Base-by-base conservation (phyloP, 768 basidiomycete species). In the Russula vinacea region DNA sequence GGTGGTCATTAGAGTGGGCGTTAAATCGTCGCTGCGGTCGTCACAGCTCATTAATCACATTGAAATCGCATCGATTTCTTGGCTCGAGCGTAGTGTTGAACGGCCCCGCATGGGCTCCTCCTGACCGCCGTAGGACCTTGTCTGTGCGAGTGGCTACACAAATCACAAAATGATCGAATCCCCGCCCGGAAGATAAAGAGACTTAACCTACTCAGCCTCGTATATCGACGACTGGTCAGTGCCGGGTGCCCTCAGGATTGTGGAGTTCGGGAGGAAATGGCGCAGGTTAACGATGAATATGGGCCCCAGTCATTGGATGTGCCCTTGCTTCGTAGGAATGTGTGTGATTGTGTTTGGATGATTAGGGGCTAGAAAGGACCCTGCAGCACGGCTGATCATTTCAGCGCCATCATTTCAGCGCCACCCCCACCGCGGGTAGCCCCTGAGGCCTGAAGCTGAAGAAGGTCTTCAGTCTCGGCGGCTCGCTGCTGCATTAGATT, bases 381-480 rank as follows among this genome's bases (percentile, higher is more conserved):
- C 32, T 32, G 40, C 29, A 29, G 60, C 62, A 35, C 52, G 64
- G 52, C 70, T n/a, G n/a, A n/a, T 56, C 76, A 87, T 92, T 82
- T 96, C 96, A 78, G n/a, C n/a, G n/a, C n/a, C n/a, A 98, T 91
- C 71, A 87, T 77, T 67, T 92, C 87, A 39, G 87, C 92, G n/a
- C 95, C 94, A 77, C 96, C 94, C 67, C 81, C 78, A 67, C 81
- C 82, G 67, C 80, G 76, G 68, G 78, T 73, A 67, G 76, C 72
- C 63, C 85, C 77, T 40, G 84, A 80, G 29, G 83, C 75, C 73
- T 88, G 87, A n/a, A n/a, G n/a, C n/a, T 54, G 88, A 89, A 99
- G 80, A 57, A 96, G 87, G 74, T 97, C 93, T 77, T 98, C 94
- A 8, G 94, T 88, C 76, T 99, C 96, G 74, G 95, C 97, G 37